A percentile compares a stretch with the other conserved stretches of the same genome.
Evolutionary conservation across 2,329 filamentous ascomycete species (phyloP).

Genomic region (Aspergillus pseudotamarii): DNA sequence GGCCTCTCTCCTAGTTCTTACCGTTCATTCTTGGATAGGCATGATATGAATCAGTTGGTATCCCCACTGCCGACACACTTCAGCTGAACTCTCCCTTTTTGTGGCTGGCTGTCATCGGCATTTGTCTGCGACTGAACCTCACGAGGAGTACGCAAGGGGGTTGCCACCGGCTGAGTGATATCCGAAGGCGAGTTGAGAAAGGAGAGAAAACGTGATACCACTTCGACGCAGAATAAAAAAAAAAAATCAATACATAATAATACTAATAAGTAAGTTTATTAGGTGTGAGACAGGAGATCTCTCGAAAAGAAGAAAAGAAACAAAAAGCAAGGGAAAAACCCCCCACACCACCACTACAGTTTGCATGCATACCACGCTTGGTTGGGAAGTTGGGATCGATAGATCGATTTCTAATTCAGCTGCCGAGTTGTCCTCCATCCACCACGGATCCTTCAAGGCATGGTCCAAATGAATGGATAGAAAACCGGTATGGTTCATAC

Average conservation of each 20-base stretch:
- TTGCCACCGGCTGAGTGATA: background rate
- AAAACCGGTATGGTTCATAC: conserved; percentile 18
- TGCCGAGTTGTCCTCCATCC: conserved; percentile 12
- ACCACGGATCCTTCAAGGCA: conserved; percentile 4
- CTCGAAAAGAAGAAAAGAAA: background rate
- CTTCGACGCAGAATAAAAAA: background rate
- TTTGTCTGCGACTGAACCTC: conserved; percentile 10
- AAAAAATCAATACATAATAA: background rate
- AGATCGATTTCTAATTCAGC: conserved; percentile 21
- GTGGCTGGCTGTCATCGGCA: conserved; percentile 22
- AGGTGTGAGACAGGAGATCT: no score
- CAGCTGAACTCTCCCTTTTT: conserved; percentile 13
- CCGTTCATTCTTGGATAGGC: background rate
- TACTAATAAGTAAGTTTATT: no score
- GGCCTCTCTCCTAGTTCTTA: background rate
- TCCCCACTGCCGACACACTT: conserved; percentile 5
- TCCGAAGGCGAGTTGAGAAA: background rate
- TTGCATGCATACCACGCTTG: conserved; percentile 4
- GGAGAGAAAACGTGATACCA: background rate
- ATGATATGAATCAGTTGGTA: background rate
- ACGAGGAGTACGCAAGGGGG: conserved; percentile 18
- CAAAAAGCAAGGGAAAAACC: background rate
- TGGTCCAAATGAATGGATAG: conserved; percentile 2
- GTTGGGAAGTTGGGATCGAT: conserved; percentile 16
- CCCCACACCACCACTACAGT: background rate